These are phyloP conservation scores for Neurospora discreta DNA, from an alignment of 495 filamentous ascomycete genomes.

Conservation along the genomic window DNA sequence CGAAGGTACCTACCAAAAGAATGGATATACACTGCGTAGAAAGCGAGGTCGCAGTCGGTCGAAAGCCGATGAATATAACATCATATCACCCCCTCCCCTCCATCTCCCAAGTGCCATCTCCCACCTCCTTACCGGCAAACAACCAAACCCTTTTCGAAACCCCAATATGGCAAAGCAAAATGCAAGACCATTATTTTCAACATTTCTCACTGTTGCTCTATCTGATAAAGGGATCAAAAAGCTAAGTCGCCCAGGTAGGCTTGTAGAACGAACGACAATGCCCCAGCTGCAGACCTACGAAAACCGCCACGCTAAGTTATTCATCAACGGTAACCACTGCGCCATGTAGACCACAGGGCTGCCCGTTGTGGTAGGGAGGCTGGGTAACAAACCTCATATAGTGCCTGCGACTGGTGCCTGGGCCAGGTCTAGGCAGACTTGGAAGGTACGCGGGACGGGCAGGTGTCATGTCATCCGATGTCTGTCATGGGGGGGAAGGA, in stretches of 20 bases:
- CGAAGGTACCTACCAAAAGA: background rate
- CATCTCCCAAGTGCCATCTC: background rate
- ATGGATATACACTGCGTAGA: background rate
- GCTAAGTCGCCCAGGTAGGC: background rate
- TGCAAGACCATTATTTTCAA: background rate
- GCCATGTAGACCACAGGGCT: background rate
- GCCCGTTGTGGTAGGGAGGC: background rate
- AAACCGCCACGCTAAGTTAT: background rate
- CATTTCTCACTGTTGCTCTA: rapidly evolving
- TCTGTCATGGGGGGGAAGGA: background rate
- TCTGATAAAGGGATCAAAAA: background rate
- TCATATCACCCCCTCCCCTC: background rate
- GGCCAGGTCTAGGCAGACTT: background rate
- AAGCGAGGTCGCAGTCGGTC: background rate
- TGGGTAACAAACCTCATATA: background rate
- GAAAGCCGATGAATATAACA: background rate
- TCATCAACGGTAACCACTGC: background rate
- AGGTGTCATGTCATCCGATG: background rate
- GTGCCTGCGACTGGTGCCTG: background rate
- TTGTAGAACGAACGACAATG: background rate
- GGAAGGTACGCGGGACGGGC: background rate
- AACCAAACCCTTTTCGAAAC: background rate
- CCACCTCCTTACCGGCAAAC: background rate
- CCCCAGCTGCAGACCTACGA: background rate
- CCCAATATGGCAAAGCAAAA: background rate